phyloP scores from a whole-genome alignment of 441 rosid genomes.

The Corymbia citriodora region DNA sequence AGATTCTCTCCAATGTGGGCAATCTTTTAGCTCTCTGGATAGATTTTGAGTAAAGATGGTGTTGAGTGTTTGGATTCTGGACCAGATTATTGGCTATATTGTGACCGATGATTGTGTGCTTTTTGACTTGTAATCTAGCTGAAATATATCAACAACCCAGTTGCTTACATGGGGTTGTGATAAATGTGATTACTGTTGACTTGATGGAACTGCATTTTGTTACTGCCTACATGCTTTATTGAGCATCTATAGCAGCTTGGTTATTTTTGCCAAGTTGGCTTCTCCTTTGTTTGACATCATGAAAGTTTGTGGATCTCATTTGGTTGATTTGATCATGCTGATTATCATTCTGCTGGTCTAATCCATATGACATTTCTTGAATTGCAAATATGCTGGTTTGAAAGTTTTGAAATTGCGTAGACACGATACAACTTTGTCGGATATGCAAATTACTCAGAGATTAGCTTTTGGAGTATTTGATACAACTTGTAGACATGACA shows the following conservation, averaged over 20 bases:
- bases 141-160: neutral
- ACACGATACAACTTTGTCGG: neutral
- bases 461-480: neutral
- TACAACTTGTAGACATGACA: neutral
- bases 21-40: neutral
- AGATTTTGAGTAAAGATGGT: neutral
- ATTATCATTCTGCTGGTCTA: neutral
- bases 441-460: neutral
- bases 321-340: neutral
- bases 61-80: neutral
- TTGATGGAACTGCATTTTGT: neutral
- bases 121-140: neutral
- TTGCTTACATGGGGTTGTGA: neutral
- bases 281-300: neutral
- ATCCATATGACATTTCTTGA: neutral
- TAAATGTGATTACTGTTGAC: neutral
- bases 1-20: neutral
- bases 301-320: neutral
- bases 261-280: neutral
- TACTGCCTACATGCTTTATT: neutral
- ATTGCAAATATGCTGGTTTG: neutral
- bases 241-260: neutral
- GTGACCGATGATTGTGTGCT: neutral
- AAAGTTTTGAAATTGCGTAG: neutral
- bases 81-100: neutral